Percentiles rank a stretch among this genome's conserved stretches.
Conservation (phyloP, 768 basidiomycete species). For the Trametes cubensis region DNA sequence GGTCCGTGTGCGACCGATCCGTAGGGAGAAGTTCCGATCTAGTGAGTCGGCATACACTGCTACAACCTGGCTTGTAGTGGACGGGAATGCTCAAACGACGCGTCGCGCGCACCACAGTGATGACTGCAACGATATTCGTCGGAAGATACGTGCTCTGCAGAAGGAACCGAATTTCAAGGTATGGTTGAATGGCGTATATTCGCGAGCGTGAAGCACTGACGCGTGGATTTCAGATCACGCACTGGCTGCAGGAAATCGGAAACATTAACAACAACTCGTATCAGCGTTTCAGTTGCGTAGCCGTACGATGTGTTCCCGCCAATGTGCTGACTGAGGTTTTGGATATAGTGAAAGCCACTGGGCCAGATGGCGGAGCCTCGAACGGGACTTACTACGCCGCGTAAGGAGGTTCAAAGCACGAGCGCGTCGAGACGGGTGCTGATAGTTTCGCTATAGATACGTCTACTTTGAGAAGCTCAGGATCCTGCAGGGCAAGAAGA, state of each 20-base stretch:
- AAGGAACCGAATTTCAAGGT: constrained; percentile 49
- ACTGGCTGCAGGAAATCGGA: constrained; percentile 50
- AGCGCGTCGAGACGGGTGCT: background rate
- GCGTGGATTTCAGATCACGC: constrained; percentile 39
- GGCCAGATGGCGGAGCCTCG: constrained; percentile 43
- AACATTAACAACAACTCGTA: constrained; percentile 49
- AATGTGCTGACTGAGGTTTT: background rate
- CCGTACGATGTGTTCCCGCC: background rate
- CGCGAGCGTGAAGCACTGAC: background rate
- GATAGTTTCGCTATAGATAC: constrained; percentile 35
- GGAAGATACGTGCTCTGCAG: constrained; percentile 46
- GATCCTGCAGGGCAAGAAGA: constrained; percentile 52
- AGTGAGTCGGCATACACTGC: constrained; percentile 27
- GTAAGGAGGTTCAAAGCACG: constrained; percentile 34
- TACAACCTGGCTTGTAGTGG: too few relatives aligned
- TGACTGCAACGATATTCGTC: constrained; percentile 49
- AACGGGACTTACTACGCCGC: constrained; percentile 51
- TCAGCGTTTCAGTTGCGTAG: constrained; percentile 47
- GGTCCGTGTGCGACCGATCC: background rate
- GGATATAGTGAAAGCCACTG: constrained; percentile 44
- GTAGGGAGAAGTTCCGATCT: constrained; percentile 36
- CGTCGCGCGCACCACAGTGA: constrained; percentile 34
- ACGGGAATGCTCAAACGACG: background rate
- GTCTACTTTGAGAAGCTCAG: constrained; percentile 52
- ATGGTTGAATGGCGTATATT: background rate